Evolutionary conservation across 179 eudicot species (phyloP).

Genomic region (Pouteria campechiana): DNA sequence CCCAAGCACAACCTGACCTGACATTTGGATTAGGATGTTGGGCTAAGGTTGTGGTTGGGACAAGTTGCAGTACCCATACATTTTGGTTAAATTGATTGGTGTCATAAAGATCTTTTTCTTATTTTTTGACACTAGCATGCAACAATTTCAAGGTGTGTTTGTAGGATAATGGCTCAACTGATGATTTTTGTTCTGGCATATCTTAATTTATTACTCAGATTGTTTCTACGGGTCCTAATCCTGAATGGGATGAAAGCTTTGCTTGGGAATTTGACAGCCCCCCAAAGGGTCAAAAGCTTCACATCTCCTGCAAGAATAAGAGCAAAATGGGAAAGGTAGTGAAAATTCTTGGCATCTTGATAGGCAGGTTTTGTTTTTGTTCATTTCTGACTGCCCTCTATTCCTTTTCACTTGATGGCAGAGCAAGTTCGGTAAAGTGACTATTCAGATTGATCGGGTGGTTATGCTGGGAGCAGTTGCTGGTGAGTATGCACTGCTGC

Average conservation of each 20-base stretch:
- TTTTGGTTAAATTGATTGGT: no score
- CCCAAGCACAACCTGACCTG: no score
- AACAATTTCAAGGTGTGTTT: no score
- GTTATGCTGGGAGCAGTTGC: conserved; percentile 95
- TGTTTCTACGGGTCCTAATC: conserved; percentile 87
- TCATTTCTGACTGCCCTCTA: not conserved
- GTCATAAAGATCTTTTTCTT: no score
- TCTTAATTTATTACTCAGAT: conserved; percentile 46
- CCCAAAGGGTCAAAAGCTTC: conserved; percentile 97
- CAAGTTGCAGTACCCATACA: no score
- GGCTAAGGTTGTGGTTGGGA: no score
- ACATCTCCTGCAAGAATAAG: conserved; percentile 96
- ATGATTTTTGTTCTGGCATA: no score
- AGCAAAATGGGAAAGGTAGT: conserved; percentile 99
- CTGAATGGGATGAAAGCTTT: conserved; percentile 98
- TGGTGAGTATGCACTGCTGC: conserved; percentile 81
- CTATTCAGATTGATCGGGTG: conserved; percentile 95
- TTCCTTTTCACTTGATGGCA: conserved; percentile 27
- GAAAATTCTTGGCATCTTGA: no score
- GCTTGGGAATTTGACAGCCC: conserved; percentile 97
- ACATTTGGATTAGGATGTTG: no score
- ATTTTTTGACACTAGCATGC: no score
- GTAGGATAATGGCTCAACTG: no score
- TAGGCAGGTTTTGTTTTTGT: not conserved
- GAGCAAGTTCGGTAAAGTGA: conserved; percentile 94